Conservation (phyloP, 2,329 filamentous ascomycete genomes). For the Chrysoporthe austroafricana region DNA sequence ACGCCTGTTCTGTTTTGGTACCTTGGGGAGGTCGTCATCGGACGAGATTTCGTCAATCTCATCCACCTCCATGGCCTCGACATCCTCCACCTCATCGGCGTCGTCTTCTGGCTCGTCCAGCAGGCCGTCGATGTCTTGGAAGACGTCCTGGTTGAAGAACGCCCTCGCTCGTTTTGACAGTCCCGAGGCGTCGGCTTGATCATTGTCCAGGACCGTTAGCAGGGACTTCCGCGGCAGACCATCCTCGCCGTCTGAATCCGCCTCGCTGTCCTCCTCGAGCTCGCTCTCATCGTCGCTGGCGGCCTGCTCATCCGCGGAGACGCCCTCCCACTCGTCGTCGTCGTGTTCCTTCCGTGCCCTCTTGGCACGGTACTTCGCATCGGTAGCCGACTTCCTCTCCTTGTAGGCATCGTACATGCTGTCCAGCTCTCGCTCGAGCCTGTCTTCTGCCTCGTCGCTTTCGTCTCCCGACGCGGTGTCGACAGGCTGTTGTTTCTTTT, state of each 20-base stretch:
- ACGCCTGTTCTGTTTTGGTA: conserved; percentile 40
- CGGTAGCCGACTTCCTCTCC: conserved; percentile 75
- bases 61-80: conserved; percentile 45
- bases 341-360: conserved; percentile 79
- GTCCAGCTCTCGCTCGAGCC: conserved; percentile 83
- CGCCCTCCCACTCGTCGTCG: conserved; percentile 90
- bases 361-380: conserved; percentile 90
- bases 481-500: conserved; percentile 62
- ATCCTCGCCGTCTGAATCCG: conserved; percentile 64
- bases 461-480: conserved; percentile 63
- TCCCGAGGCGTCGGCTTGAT: conserved; percentile 53
- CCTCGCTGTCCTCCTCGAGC: conserved; percentile 64
- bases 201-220: conserved; percentile 65
- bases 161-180: conserved; percentile 84
- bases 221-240: conserved; percentile 51
- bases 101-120: conserved; percentile 54
- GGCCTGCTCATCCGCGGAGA: conserved; percentile 69
- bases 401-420: conserved; percentile 84
- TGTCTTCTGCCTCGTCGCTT: conserved; percentile 79
- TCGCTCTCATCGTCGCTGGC: conserved; percentile 61
- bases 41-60: conserved; percentile 35
- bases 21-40: conserved; percentile 45
- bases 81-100: conserved; percentile 42
- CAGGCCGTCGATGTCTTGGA: conserved; percentile 76
- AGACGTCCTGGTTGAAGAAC: conserved; percentile 96